Percentiles rank a stretch among this genome's conserved stretches.
Evolutionary conservation across 2,329 filamentous ascomycete species (phyloP).

Genomic region (Sarocladium brachiariae): DNA sequence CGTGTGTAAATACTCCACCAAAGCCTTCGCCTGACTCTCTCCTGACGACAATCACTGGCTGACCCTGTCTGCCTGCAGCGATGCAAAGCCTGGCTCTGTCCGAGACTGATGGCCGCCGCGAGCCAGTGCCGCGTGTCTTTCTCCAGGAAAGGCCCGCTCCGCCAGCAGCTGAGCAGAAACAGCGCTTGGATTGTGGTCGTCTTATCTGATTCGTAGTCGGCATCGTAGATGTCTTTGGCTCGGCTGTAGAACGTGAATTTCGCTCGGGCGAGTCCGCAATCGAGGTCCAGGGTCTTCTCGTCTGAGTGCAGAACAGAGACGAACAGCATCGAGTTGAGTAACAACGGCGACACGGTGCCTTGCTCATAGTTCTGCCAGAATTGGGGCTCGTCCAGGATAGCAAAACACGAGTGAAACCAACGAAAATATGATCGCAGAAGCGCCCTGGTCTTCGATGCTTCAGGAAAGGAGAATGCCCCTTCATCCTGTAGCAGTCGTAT

Average conservation of each 20-base stretch:
- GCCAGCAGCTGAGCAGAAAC: constrained; percentile 45
- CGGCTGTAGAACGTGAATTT: constrained; percentile 39
- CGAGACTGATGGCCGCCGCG: constrained; percentile 36
- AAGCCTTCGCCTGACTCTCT: constrained; percentile 21
- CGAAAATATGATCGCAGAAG: constrained; percentile 40
- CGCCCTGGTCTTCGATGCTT: constrained; percentile 25
- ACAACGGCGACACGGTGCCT: constrained; percentile 35
- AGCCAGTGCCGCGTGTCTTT: constrained; percentile 37
- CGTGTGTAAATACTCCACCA: constrained; percentile 45
- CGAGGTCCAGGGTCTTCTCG: constrained; percentile 28
- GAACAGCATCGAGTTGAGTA: constrained; percentile 43
- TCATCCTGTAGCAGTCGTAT: constrained; percentile 11
- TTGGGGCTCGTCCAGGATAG: constrained; percentile 37
- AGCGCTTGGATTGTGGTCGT: constrained; percentile 37
- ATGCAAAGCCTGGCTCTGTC: constrained; percentile 35
- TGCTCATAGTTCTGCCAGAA: constrained; percentile 28
- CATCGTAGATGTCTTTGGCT: constrained; percentile 40
- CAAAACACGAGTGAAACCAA: constrained; percentile 46
- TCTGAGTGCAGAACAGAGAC: constrained; percentile 42
- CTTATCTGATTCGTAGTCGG: constrained; percentile 38
- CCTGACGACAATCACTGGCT: not conserved
- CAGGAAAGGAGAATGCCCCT: constrained; percentile 32
- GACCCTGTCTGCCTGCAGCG: too few relatives aligned
- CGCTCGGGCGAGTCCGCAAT: constrained; percentile 35
- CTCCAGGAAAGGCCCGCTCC: constrained; percentile 33